These are phyloP conservation scores for Ammopiptanthus mongolicus DNA, from an alignment of 306 rosid genomes.

Conservation along the genomic window DNA sequence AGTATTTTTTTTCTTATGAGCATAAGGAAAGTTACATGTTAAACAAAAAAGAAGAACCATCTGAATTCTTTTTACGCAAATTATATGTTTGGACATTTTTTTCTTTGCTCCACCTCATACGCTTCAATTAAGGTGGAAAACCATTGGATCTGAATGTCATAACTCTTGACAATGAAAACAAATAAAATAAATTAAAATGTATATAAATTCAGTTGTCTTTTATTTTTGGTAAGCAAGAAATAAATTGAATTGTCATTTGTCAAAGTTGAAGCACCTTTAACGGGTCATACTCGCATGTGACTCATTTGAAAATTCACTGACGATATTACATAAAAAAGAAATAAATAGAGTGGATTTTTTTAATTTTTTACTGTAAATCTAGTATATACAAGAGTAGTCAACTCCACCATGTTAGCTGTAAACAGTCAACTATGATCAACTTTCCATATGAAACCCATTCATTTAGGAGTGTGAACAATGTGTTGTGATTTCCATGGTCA, in stretches of 20 bases:
- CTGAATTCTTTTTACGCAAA: no score
- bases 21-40: no score
- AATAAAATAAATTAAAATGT: neutral
- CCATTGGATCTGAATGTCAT: neutral
- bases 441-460: neutral
- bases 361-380: neutral
- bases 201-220: no score
- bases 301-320: neutral
- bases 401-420: neutral
- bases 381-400: neutral
- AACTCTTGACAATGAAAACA: neutral
- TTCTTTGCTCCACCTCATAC: neutral
- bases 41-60: no score
- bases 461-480: neutral
- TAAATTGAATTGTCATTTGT: neutral
- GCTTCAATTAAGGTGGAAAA: conserved; percentile 8
- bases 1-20: neutral
- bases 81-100: neutral
- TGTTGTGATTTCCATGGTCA: neutral
- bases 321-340: neutral
- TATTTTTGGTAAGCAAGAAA: no score
- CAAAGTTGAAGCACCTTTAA: neutral
- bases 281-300: conserved; percentile 1
- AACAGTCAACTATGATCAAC: neutral
- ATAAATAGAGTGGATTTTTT: no score